Percentiles rank a stretch among this genome's conserved stretches.
Evolutionary conservation across 805 yeast genomes (phyloP).

Genomic region (Kazachstania bromeliacearum): DNA sequence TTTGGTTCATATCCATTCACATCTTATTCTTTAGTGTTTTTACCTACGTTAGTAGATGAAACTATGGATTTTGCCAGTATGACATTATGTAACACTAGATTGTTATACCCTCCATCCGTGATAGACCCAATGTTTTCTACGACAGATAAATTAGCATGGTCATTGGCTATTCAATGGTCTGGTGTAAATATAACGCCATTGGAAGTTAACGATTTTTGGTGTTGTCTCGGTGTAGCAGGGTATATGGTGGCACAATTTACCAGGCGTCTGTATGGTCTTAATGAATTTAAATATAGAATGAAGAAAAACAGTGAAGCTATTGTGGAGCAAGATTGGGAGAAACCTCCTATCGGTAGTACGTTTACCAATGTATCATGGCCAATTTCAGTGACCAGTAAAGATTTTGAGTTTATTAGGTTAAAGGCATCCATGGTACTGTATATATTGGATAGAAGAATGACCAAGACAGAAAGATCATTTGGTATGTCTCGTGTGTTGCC

Average conservation of each 20-base stretch:
- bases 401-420: conserved; percentile 57
- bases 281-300: conserved; percentile 67
- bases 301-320: conserved; percentile 56
- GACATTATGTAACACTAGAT: conserved; percentile 49
- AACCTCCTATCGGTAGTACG: conserved; percentile 73
- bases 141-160: conserved; percentile 59
- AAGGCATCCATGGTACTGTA: conserved; percentile 82
- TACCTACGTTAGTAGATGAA: conserved; percentile 43
- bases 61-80: conserved; percentile 52
- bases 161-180: conserved; percentile 83
- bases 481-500: conserved; percentile 89
- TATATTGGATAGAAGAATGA: conserved; percentile 85
- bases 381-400: conserved; percentile 28
- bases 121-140: conserved; percentile 71
- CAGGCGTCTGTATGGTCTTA: conserved; percentile 65
- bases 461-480: conserved; percentile 88
- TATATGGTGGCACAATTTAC: conserved; percentile 73
- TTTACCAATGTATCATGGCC: conserved; percentile 28
- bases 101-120: conserved; percentile 61
- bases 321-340: conserved; percentile 66
- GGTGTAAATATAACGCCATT: conserved; percentile 85
- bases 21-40: conserved; percentile 68
- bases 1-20: conserved; percentile 91
- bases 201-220: conserved; percentile 76
- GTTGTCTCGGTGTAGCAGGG: conserved; percentile 73